phyloP scores from a whole-genome alignment of 2,329 filamentous ascomycete genomes.

The Fusarium xylarioides region DNA sequence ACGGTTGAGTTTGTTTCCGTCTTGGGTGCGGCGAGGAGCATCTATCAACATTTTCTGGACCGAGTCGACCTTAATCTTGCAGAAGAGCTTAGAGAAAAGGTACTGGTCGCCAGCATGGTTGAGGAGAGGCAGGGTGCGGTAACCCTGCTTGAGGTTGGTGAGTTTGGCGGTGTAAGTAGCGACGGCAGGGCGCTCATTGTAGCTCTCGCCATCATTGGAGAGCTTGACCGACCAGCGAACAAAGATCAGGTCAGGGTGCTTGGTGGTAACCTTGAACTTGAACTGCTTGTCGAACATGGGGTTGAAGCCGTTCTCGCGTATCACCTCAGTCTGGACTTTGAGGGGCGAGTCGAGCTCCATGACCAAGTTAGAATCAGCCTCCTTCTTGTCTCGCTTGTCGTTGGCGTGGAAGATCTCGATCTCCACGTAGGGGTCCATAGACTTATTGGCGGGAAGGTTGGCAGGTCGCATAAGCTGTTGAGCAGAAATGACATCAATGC shows the following conservation, averaged over 20 bases:
- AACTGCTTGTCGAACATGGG: constrained; percentile 85
- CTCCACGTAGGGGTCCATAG: constrained; percentile 92
- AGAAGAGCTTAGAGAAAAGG: constrained; percentile 93
- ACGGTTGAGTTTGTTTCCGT: constrained; percentile 64
- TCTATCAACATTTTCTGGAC: constrained; percentile 66
- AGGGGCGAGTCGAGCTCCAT: constrained; percentile 67
- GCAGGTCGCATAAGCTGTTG: constrained; percentile 90
- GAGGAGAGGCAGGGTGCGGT: constrained; percentile 88
- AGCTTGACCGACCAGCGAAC: constrained; percentile 93
- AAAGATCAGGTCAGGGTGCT: constrained; percentile 92
- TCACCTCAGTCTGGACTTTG: constrained; percentile 80
- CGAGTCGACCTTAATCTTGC: constrained; percentile 76
- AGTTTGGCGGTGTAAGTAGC: constrained; percentile 95
- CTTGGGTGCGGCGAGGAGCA: constrained; percentile 51
- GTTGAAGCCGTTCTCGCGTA: constrained; percentile 92
- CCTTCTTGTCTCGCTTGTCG: constrained; percentile 89
- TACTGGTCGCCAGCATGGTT: constrained; percentile 92
- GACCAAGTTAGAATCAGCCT: constrained; percentile 67
- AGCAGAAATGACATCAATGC: constrained; percentile 88
- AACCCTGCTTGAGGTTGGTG: constrained; percentile 87
- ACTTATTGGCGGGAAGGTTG: constrained; percentile 74
- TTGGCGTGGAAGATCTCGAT: constrained; percentile 95
- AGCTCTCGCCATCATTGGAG: constrained; percentile 77
- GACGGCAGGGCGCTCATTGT: constrained; percentile 69
- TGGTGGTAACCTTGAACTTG: constrained; percentile 86